A percentile compares a stretch with the other conserved stretches of the same genome.
phyloP scores from a whole-genome alignment of 805 yeast genomes.

The Blastobotrys mokoenaii region DNA sequence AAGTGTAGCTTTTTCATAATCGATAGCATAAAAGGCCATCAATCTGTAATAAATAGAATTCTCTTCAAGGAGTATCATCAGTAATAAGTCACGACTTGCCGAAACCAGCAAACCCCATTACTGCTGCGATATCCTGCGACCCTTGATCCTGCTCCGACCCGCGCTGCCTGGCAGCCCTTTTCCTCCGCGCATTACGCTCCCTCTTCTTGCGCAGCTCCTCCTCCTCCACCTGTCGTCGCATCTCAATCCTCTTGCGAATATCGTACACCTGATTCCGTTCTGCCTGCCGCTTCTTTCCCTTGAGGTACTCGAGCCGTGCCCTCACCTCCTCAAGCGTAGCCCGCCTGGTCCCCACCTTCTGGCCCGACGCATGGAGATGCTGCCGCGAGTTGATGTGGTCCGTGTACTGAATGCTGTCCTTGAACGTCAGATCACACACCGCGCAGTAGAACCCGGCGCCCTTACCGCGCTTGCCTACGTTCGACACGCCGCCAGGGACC shows the following conservation, averaged over 20 bases:
- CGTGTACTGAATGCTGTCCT: slow-evolving; percentile 71
- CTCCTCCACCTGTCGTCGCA: slow-evolving; percentile 33
- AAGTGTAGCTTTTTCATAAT: too few relatives aligned
- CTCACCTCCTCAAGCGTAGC: slow-evolving; percentile 45
- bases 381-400: slow-evolving; percentile 77
- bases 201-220: slow-evolving; percentile 28
- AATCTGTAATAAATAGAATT: too few relatives aligned
- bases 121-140: slow-evolving; percentile 23
- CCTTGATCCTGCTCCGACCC: slow-evolving; percentile 19
- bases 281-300: slow-evolving; percentile 19
- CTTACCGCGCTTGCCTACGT: slow-evolving; percentile 37
- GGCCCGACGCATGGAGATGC: slow-evolving; percentile 35
- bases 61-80: too few relatives aligned
- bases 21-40: too few relatives aligned
- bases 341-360: slow-evolving; percentile 31
- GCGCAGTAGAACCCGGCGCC: slow-evolving; percentile 84
- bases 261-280: slow-evolving; percentile 21
- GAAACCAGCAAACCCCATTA: slow-evolving; percentile 59
- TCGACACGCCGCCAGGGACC: slow-evolving; percentile 28
- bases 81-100: slow-evolving; percentile 21
- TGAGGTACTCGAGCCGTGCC: slow-evolving; percentile 30
- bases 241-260: slow-evolving; percentile 35
- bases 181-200: slow-evolving; percentile 10
- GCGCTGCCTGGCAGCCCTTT: slow-evolving; percentile 5
- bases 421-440: slow-evolving; percentile 67